Conservation (phyloP, 2,329 filamentous ascomycete species). For the Aspergillus fumigatiaffinis region DNA sequence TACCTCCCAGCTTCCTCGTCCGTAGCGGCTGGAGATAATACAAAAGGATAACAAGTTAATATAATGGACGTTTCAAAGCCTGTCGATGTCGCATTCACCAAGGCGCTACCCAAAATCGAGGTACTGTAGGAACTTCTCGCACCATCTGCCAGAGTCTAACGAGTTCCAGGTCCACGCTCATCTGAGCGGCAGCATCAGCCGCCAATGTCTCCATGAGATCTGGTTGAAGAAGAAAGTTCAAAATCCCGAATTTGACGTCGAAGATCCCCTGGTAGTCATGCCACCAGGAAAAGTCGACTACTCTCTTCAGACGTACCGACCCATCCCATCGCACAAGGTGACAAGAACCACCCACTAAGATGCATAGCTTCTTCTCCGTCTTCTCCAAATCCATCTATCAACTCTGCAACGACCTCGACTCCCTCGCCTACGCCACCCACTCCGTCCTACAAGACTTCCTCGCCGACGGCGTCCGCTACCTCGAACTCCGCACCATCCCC, state of each 20-base stretch:
- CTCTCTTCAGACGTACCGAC: constrained; percentile 62
- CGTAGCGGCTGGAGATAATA: not conserved
- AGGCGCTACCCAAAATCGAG: constrained; percentile 35
- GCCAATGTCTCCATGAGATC: constrained; percentile 68
- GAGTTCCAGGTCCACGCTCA: constrained; percentile 68
- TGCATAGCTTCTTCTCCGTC: constrained; percentile 66
- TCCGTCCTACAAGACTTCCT: constrained; percentile 65
- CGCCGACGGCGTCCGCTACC: constrained; percentile 68
- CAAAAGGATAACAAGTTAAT: not conserved
- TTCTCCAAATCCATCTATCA: constrained; percentile 78
- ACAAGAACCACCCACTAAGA: not conserved
- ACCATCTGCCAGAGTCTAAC: not conserved
- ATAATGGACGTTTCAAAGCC: constrained; percentile 22
- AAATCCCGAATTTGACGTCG: constrained; percentile 51
- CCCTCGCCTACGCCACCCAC: constrained; percentile 59
- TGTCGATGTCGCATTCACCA: constrained; percentile 30
- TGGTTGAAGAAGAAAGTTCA: constrained; percentile 59
- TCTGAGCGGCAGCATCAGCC: constrained; percentile 72
- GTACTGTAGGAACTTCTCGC: constrained; percentile 13
- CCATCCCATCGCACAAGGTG: constrained; percentile 45
- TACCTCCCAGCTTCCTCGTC: not conserved
- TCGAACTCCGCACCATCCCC: constrained; percentile 78
- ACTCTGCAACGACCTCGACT: constrained; percentile 61
- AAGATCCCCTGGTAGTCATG: constrained; percentile 67
- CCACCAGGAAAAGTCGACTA: constrained; percentile 68